Evolutionary conservation across 1,139 yeast genomes (phyloP), one percentile per base, ranked within the genome.

Genomic region (Diutina neorugosa): DNA sequence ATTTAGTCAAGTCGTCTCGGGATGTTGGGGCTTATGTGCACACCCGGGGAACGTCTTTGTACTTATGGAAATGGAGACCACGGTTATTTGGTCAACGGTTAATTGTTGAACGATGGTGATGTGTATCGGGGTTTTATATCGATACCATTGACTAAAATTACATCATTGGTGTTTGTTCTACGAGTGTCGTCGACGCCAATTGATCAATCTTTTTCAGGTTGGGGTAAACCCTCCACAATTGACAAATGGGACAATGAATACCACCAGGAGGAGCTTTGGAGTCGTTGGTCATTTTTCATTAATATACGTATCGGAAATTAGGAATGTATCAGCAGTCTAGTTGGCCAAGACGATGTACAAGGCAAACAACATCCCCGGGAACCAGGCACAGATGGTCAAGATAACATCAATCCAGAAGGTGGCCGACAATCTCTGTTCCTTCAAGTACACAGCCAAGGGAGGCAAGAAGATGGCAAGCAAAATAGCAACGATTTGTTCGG

Each of bases 311-410:
- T 31, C 37, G 37, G 14, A 31, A 31, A 31, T 31, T 31, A 31
- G n/a, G 37, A 31, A 11, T 11, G 37, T 14, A 14, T 31, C 14
- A 14, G 37, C 37, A 31, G n/a, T 11, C 14, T 11, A 14, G 12
- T 31, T 31, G 14, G 14, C 37, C 37, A 79, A 67, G 52, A 80
- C 86, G 61, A 81, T 70, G 68, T 81, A 84, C 61, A 83, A 68
- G 53, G 90, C 90, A 63, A 84, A 87, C 59, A 84, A 69, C 65
- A 83, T 82, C 69, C 84, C 90, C 60, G 90, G 91, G 81, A 84
- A 82, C 81, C 81, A 84, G 61, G 79, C 70, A 63, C 80, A 79
- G 61, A 74, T 59, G 72, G 89, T 82, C 63, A 82, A 76, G 54
- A 81, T 64, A 57, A 81, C 63, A 70, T 83, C 84, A 63, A 84